Evolutionary conservation across 2,329 filamentous ascomycete species (phyloP).

Genomic region (Aspergillus uvarum): DNA sequence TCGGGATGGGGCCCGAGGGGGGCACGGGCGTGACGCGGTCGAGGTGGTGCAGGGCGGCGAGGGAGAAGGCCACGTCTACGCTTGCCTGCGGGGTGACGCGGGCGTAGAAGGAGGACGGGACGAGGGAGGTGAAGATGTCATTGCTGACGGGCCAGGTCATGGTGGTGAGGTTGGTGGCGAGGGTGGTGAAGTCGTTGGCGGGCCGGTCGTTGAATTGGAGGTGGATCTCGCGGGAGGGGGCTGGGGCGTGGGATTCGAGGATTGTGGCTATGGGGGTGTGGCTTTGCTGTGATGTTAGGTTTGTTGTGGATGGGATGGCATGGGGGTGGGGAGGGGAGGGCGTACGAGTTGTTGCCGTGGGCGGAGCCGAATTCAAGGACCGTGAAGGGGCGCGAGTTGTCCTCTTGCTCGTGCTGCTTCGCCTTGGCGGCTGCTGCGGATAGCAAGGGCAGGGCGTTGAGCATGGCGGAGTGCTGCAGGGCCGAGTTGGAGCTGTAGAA

Average conservation of each 20-base stretch:
- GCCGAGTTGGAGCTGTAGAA: slow-evolving; percentile 4
- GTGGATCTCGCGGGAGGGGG: not conserved
- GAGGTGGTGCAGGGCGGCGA: not conserved
- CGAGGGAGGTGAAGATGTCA: not conserved
- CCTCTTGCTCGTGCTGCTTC: no score
- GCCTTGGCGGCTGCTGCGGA: not conserved
- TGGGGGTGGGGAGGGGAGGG: not conserved
- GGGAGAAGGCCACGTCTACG: not conserved
- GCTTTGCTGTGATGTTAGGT: not conserved
- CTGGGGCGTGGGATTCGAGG: not conserved
- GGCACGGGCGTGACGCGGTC: not conserved
- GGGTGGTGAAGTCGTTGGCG: not conserved
- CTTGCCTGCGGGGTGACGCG: not conserved
- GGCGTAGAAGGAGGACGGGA: not conserved
- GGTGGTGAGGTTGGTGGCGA: not conserved
- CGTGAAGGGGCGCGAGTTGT: not conserved
- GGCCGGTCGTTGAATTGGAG: not conserved
- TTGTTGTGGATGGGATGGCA: not conserved
- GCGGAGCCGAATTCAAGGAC: not conserved
- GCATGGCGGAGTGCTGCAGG: slow-evolving; percentile 1
- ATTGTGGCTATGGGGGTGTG: not conserved
- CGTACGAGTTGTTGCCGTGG: not conserved
- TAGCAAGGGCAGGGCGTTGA: not conserved
- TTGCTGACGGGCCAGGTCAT: not conserved
- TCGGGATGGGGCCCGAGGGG: not conserved